phyloP scores from a whole-genome alignment of 495 filamentous ascomycete genomes.

The Copromyces sp. region DNA sequence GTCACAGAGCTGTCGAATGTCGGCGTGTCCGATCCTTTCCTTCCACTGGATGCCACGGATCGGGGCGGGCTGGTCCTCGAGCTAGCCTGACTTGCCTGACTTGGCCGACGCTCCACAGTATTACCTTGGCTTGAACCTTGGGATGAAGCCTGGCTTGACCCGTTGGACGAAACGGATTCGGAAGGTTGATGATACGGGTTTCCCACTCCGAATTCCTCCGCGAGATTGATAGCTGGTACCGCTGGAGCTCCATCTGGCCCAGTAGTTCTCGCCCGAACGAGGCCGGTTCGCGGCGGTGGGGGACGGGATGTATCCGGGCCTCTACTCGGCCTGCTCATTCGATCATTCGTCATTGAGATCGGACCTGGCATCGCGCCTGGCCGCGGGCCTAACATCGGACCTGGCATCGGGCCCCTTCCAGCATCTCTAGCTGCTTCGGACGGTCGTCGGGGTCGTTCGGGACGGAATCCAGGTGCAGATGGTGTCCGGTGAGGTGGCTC shows the following conservation, averaged over 20 bases:
- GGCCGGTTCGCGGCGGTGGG: conserved; percentile 38
- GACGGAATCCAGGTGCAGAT: conserved; percentile 30
- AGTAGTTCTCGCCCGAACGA: conserved; percentile 22
- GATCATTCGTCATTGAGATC: conserved; percentile 14
- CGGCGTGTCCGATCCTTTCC: conserved; percentile 28
- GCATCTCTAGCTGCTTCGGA: conserved; percentile 16
- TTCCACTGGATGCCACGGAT: conserved; percentile 30
- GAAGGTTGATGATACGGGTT: conserved; percentile 54
- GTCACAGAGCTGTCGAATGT: conserved; percentile 41
- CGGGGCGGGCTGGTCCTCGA: conserved; percentile 58
- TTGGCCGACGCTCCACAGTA: conserved; percentile 32
- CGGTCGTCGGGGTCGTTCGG: conserved; percentile 26
- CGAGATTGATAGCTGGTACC: conserved; percentile 37
- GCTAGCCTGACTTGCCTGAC: conserved; percentile 59
- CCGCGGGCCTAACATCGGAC: conserved; percentile 3
- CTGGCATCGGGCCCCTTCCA: conserved; percentile 7
- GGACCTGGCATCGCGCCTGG: conserved; percentile 2
- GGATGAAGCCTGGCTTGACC: conserved; percentile 31
- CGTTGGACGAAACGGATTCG: conserved; percentile 58
- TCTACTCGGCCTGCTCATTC: conserved; percentile 33
- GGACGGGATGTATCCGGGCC: conserved; percentile 38
- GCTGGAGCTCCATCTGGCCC: conserved; percentile 13
- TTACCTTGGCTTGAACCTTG: neutral
- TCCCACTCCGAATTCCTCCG: conserved; percentile 40
- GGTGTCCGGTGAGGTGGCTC: conserved; percentile 35